These are phyloP conservation scores for Smithsoniella earleae DNA, from an alignment of 163 green algal species.

Conservation along the genomic window DNA sequence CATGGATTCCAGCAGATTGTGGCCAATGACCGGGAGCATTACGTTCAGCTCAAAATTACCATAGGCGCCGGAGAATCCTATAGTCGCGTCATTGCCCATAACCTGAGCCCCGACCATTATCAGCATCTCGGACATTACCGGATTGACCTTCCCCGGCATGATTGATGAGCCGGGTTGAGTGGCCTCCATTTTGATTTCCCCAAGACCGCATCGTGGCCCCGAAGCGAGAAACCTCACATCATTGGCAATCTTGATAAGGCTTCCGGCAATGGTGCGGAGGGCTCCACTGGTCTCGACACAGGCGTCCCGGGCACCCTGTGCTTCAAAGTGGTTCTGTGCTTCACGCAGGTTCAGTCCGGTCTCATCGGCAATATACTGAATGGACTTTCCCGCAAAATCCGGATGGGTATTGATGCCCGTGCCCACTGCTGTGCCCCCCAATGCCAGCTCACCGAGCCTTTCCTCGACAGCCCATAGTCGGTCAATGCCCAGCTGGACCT, in stretches of 20 bases:
- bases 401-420: not conserved
- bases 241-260: not conserved
- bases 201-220: not conserved
- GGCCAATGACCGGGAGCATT: not conserved
- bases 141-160: not conserved
- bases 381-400: not conserved
- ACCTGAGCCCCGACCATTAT: not conserved
- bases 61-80: not conserved
- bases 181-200: not conserved
- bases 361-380: not conserved
- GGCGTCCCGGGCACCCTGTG: not conserved
- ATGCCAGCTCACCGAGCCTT: not conserved
- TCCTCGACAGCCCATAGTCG: not conserved
- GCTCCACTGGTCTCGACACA: not conserved
- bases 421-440: not conserved
- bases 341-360: not conserved
- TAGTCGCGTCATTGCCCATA: not conserved
- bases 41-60: not conserved
- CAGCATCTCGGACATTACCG: not conserved
- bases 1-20: not conserved
- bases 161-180: not conserved
- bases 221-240: not conserved
- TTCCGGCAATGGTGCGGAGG: not conserved
- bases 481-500: not conserved
- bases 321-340: not conserved